phyloP scores from a whole-genome alignment of 202 grass and related monocot species.

The Saccharum hybrid region DNA sequence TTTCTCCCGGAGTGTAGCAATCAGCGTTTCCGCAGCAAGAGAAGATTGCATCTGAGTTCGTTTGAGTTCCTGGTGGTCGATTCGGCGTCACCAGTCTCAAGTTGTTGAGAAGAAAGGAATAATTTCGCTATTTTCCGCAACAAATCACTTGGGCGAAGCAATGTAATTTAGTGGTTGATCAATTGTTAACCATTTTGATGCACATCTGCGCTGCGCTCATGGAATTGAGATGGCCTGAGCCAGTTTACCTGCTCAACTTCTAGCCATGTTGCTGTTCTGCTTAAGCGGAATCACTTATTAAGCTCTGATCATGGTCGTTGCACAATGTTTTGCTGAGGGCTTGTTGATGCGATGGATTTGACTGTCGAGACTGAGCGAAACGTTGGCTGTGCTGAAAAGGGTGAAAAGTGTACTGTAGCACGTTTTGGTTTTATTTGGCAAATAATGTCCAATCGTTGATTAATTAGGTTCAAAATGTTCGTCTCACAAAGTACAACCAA shows the following conservation, averaged over 20 bases:
- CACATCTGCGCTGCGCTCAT: not conserved
- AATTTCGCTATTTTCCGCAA: slow-evolving; percentile 31
- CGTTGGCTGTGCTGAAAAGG: too few species aligned
- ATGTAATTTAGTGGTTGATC: slow-evolving; percentile 20
- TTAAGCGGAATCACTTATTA: not conserved
- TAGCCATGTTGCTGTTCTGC: not conserved
- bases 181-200: slow-evolving; percentile 6
- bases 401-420: too few species aligned
- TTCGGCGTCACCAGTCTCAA: slow-evolving; percentile 4
- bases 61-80: slow-evolving; percentile 34
- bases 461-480: too few species aligned
- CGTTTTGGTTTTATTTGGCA: too few species aligned
- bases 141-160: not conserved
- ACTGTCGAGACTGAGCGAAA: too few species aligned
- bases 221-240: not conserved
- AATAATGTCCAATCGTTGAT: too few species aligned
- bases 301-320: too few species aligned
- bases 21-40: slow-evolving; percentile 16
- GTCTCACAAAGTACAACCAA: too few species aligned
- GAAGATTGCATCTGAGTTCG: slow-evolving; percentile 23
- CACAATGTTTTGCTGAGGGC: too few species aligned
- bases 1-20: slow-evolving; percentile 16
- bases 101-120: slow-evolving; percentile 39
- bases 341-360: too few species aligned
- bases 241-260: not conserved